These are phyloP conservation scores for Xylariomycetidae sp. DNA, from an alignment of 2,329 filamentous ascomycete genomes.

Conservation along the genomic window DNA sequence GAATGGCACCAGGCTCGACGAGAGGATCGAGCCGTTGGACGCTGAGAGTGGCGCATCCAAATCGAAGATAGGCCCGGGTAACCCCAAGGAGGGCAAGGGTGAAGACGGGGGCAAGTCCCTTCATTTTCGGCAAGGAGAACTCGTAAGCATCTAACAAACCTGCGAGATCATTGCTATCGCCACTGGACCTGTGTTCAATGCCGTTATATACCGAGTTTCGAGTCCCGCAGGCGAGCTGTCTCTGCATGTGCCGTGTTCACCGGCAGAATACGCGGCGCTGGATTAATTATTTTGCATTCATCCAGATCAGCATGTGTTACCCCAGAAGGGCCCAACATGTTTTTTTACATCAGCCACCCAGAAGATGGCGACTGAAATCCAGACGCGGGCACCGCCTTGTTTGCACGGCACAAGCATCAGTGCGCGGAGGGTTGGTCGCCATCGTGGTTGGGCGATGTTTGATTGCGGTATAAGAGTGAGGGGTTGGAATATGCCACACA, in stretches of 20 bases:
- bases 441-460: too few species aligned
- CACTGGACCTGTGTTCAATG: slow-evolving; percentile 4
- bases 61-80: slow-evolving; percentile 21
- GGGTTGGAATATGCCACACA: too few species aligned
- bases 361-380: too few species aligned
- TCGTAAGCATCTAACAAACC: slow-evolving; percentile 13
- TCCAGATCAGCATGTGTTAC: slow-evolving; percentile 19
- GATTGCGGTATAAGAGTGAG: too few species aligned
- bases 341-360: too few species aligned
- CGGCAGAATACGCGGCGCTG: slow-evolving; percentile 12
- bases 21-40: slow-evolving; percentile 23
- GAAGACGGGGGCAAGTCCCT: slow-evolving; percentile 14
- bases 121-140: slow-evolving; percentile 28
- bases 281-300: slow-evolving; percentile 17
- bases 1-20: slow-evolving; percentile 19
- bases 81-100: slow-evolving; percentile 18
- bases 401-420: too few species aligned
- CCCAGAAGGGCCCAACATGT: too few species aligned
- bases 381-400: too few species aligned
- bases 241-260: slow-evolving; percentile 16
- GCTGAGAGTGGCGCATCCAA: slow-evolving; percentile 21
- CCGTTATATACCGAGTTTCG: slow-evolving; percentile 8
- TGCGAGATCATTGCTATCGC: slow-evolving; percentile 11
- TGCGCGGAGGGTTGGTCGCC: too few species aligned
- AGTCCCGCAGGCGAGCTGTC: not conserved